A percentile compares a stretch with the other conserved stretches of the same genome.
Conservation (phyloP, 306 rosid species). For the Pyrus communis region DNA sequence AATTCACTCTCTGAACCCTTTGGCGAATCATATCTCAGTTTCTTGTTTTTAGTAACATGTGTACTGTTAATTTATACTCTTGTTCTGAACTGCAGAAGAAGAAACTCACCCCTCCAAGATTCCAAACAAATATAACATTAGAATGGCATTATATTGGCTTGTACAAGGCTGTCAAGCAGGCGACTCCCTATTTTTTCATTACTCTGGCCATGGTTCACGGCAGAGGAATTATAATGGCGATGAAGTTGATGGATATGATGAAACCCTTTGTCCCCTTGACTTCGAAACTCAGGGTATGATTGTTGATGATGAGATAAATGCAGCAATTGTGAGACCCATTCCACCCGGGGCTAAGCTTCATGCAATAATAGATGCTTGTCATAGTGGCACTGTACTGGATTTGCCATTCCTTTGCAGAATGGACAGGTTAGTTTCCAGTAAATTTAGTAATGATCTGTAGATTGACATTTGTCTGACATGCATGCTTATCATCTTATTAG, state of each 20-base stretch:
- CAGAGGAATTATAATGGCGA: conserved; percentile 86
- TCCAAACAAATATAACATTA: conserved; percentile 68
- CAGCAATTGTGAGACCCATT: conserved; percentile 67
- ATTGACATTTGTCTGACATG: not conserved
- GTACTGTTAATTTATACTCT: not conserved
- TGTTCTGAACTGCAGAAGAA: conserved; percentile 72
- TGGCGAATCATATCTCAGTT: not conserved
- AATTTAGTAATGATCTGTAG: not conserved
- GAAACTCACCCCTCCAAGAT: conserved; percentile 73
- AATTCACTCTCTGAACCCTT: not conserved
- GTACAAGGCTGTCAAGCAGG: conserved; percentile 90
- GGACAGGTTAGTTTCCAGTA: conserved; percentile 55
- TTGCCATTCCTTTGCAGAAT: conserved; percentile 95
- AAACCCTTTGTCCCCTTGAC: conserved; percentile 92
- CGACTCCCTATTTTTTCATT: conserved; percentile 92
- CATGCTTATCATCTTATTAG: not conserved
- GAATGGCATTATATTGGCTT: conserved; percentile 98
- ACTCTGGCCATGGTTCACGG: conserved; percentile 97
- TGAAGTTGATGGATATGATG: conserved; percentile 92
- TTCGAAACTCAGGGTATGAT: conserved; percentile 99
- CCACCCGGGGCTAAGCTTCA: conserved; percentile 86
- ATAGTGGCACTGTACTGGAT: conserved; percentile 94
- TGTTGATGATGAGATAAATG: conserved; percentile 92
- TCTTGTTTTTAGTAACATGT: not conserved
- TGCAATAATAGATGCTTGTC: conserved; percentile 93